Evolutionary conservation across 2,329 filamentous ascomycete species (phyloP), one percentile per base, ranked within the genome.

Genomic region (Raffaelea ambrosiae): DNA sequence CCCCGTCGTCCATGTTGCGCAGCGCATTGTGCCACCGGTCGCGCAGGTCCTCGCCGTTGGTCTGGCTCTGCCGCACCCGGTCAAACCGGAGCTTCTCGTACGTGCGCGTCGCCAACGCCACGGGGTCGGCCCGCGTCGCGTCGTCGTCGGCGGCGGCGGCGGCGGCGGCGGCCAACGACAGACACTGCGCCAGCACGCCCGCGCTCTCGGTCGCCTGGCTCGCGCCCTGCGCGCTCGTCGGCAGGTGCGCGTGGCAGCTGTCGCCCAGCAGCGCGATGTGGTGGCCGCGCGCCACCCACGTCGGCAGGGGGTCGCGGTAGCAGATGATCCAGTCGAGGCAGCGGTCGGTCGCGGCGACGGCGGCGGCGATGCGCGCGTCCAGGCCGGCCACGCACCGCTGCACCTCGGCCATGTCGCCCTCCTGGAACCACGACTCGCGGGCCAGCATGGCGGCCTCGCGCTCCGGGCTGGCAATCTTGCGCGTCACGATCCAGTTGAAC

Each of bases 241-340:
- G 74, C 7, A 79, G 56, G 55, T 77, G 75, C 0, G 74, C 67
- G 54, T 78, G 74, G 44, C 73, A 76, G 41, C 71, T 71, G 53
- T 78, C 75, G 1, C 75, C 75, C 1, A 77, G 61, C 23, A 77
- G 60, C 1, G 67, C 71, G 46, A 76, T 73, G 35, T 72, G 69
- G 47, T 48, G 45, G 31, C 70, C 60, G 0, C 49, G 45, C 10
- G 69, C 73, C 1, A 76, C 65, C 75, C 74, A 78, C 0, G 65
- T 71, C 0, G 72, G 68, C 10, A 74, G 61, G 0, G 73, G 74
- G 54, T 76, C 71, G 38, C 74, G 66, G 51, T 74, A 76, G 40
- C 73, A 72, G 21, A 77, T 70, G 53, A 75, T 76, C 73, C 73
- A 78, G 54, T 76, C 72, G 1, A 77, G 64, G 20, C 71, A 69